Evolutionary conservation across 2,329 filamentous ascomycete species (phyloP).

Genomic region (Pseudophaeomoniella oleicola): DNA sequence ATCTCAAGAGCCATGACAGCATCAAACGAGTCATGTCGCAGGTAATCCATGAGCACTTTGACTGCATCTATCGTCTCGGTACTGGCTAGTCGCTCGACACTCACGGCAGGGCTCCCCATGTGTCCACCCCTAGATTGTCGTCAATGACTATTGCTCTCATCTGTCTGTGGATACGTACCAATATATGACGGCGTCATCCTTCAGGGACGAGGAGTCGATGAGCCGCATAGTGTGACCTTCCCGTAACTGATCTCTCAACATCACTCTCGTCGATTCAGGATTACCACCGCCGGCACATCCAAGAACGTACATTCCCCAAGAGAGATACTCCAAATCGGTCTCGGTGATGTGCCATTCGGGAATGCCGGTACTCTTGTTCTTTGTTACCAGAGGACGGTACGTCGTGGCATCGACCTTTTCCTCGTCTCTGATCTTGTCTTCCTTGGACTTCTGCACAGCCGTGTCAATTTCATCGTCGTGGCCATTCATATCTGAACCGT

Average conservation of each 20-base stretch:
- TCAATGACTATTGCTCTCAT: too few relatives aligned
- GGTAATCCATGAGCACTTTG: constrained; percentile 37
- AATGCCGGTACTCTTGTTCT: constrained; percentile 10
- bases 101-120: constrained; percentile 45
- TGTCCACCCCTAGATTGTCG: constrained; percentile 42
- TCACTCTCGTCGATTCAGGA: constrained; percentile 28
- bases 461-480: neutral
- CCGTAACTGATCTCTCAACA: constrained; percentile 24
- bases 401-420: constrained; percentile 15
- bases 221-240: constrained; percentile 25
- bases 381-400: constrained; percentile 27
- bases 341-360: constrained; percentile 29
- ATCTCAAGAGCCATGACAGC: constrained; percentile 51
- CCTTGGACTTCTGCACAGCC: neutral
- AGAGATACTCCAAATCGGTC: constrained; percentile 29
- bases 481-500: constrained; percentile 2
- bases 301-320: constrained; percentile 32
- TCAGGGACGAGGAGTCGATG: constrained; percentile 25
- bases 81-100: constrained; percentile 44
- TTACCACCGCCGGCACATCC: constrained; percentile 34
- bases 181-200: constrained; percentile 28
- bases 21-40: constrained; percentile 29
- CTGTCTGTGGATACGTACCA: constrained; percentile 11
- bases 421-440: constrained; percentile 1
- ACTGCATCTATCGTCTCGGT: constrained; percentile 33